Base-by-base conservation (phyloP, 164 flowering plant genomes). In the Sedum album region DNA sequence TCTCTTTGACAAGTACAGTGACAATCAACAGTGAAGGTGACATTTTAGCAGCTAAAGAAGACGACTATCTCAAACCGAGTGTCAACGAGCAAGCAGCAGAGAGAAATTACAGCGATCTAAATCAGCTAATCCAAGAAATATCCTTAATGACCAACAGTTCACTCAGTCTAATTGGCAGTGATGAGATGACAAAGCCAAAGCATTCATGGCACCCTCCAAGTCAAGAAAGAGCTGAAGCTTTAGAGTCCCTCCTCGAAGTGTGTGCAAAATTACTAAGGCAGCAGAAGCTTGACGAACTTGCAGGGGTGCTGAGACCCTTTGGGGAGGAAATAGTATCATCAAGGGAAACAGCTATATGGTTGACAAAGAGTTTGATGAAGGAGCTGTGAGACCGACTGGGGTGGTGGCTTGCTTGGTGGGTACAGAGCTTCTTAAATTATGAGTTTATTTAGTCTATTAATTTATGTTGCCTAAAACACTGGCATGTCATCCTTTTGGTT, bases 291-390 rank as follows among this genome's bases (percentile, higher is more conserved):
- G 85, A 85, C 25, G 94, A 88, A 67, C 89, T 88, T 46, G 84
- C 83, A 14, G 89, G 85, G 2, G 81, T 88, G 25, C 74, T 88
- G 23, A 82, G 76, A 72, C 89, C 94, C 62, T 88, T 86, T 71
- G 91, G 89, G 39, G 82, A 81, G 60, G 85, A 85, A 71, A 70
- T 76, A n/a, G 88, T 84, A 2, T 86, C 91, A n/a, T 84, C 89
- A 0, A 85, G 88, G 76, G 94, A 88, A 77, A 88, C 91, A 15
- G 89, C 91, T 31, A 86, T 88, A 60, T 88, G 91, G 91, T 70
- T 88, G 72, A 85, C 94, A 46, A 84, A 88, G 71, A 81, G 89
- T 73, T 74, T 86, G 44, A 81, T 79, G 79, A 80, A 31, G 44
- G 31, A 67, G 55, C 49, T 66, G 3, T 28, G 49, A 30, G 23